Evolutionary conservation across 768 basidiomycete species (phyloP), one percentile per base, ranked within the genome.

Genomic region (Calvatia gigantea): DNA sequence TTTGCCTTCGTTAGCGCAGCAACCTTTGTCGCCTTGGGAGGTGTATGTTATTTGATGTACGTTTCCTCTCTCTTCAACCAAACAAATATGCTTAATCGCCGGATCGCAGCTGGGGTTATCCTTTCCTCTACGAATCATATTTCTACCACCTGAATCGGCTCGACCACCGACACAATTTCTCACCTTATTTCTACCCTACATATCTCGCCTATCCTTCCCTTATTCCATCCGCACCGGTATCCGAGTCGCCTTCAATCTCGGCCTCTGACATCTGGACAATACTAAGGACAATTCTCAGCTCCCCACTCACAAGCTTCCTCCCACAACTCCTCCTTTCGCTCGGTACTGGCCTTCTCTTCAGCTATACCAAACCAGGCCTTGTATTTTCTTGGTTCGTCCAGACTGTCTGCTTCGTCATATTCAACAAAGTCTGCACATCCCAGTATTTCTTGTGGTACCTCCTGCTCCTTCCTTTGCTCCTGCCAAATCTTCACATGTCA

Each of bases 391-490:
- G 91, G 91, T 94, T 97, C 65, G 78, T 95, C 11, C 95, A 98
- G 70, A 98, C 97, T 2, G 80, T 80, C 33, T 73, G 81, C 0
- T 98, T 99, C 64, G 95, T 98, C n/a, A 72, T 93, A 6, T 96
- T 98, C 75, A 99, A 98, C 69, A 95, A 96, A 70, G 97, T 99
- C 48, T 97, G 95, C 80, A 99, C 97, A 0, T 97, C 94, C 0
- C 94, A 96, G 90, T 99, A 99, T 69, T 99, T 98, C 72, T 77
- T 96, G 35, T 99, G 97, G 97, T 98, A 94, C 67, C 83, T 93
- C 12, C 83, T 94, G 47, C 83, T 98, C 58, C 70, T 98, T 0
- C 94, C 96, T 0, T 78, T 94, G 2, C 74, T 96, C 21, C 77
- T 94, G 3, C 89, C 93, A 0, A 77, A 72, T 2, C 70, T 97